Percentiles rank a stretch among this genome's conserved stretches.
Conservation (phyloP, 495 filamentous ascomycete species). For the Aspergillus conjunctus region DNA sequence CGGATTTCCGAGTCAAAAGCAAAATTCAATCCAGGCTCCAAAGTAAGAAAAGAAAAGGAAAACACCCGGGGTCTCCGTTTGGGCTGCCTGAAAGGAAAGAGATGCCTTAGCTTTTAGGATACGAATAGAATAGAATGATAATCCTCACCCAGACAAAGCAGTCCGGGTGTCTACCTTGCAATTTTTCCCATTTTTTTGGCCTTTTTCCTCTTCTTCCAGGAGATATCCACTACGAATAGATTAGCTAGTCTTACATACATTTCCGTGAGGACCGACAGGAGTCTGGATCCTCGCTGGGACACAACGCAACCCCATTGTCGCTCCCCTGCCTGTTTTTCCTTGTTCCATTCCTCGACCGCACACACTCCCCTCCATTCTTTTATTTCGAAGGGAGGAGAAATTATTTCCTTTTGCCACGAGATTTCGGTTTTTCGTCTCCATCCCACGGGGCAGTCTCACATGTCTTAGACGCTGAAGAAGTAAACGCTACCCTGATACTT, state of each 20-base stretch:
- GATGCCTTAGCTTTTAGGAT: too few relatives aligned
- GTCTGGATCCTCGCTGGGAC: slow-evolving; percentile 1
- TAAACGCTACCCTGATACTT: slow-evolving; percentile 5
- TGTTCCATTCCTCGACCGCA: slow-evolving; percentile 1
- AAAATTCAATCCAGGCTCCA: neutral
- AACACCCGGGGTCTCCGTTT: neutral
- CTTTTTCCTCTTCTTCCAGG: neutral
- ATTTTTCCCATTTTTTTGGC: neutral
- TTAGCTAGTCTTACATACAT: neutral
- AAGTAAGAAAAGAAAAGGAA: neutral
- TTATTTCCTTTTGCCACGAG: slow-evolving; percentile 13
- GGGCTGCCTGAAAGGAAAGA: too few relatives aligned
- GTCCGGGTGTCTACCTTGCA: too few relatives aligned
- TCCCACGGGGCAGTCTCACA: slow-evolving; percentile 16
- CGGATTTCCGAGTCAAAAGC: neutral
- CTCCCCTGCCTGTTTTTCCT: neutral
- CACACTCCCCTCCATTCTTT: slow-evolving; percentile 12
- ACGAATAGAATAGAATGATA: too few relatives aligned
- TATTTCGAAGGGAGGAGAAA: slow-evolving; percentile 6
- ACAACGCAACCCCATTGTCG: neutral
- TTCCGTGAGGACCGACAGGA: neutral
- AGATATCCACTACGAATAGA: neutral
- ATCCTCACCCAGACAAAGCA: too few relatives aligned
- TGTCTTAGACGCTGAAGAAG: slow-evolving; percentile 7
- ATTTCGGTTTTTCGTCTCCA: slow-evolving; percentile 14